Evolutionary conservation across 1,139 yeast genomes (phyloP).

Genomic region (Suhomyces terraborum): DNA sequence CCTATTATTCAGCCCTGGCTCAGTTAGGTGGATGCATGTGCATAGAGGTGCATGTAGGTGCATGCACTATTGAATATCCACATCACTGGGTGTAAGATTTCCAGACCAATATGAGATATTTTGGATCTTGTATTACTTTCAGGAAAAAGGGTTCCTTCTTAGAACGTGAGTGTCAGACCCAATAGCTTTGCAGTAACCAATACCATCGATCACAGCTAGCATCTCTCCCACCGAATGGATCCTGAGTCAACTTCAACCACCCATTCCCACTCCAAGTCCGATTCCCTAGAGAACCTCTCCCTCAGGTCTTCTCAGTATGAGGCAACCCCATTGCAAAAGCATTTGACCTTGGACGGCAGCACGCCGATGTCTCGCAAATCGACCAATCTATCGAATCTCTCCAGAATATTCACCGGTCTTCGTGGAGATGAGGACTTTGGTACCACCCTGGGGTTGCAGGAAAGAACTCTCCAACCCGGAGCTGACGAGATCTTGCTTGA

Average conservation of each 20-base stretch:
- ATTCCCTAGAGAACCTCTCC: not conserved
- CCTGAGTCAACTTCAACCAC: not conserved
- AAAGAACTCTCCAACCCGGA: slow-evolving; percentile 22
- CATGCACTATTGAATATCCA: no score
- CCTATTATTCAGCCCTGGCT: no score
- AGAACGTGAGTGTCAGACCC: no score
- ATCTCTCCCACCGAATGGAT: no score
- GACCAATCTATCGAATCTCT: slow-evolving; percentile 22
- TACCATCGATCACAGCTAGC: no score
- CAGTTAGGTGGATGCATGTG: no score
- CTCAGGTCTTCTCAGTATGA: slow-evolving; percentile 1
- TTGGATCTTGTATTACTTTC: no score
- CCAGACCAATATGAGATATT: no score
- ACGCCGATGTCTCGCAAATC: not conserved
- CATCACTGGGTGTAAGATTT: no score
- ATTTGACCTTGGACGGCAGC: not conserved
- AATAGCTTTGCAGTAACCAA: no score
- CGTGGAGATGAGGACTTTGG: slow-evolving; percentile 34
- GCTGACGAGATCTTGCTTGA: slow-evolving; percentile 28
- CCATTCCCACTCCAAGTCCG: not conserved
- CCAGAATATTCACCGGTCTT: slow-evolving; percentile 35
- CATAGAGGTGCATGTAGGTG: no score
- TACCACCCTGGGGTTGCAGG: slow-evolving; percentile 20
- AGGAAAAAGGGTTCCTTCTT: no score
- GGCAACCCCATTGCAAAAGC: not conserved